Base-by-base conservation (phyloP, 1,284 basidiomycete species). In the Rhodotorula sp. region DNA sequence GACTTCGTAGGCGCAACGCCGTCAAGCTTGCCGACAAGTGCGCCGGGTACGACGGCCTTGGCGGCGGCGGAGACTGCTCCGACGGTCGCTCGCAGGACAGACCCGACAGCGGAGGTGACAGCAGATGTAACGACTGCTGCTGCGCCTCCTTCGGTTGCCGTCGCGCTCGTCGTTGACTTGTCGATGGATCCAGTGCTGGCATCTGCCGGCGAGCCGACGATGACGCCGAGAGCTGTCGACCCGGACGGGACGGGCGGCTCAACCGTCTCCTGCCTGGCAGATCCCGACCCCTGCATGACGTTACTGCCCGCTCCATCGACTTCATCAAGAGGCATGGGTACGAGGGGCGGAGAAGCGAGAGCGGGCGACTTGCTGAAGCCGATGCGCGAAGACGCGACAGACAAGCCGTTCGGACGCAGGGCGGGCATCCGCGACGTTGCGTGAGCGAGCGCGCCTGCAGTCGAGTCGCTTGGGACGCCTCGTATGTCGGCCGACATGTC, bases 271-370 rank as follows among this genome's bases (percentile, higher is more conserved):
- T 29, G 47, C 17, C 34, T 34, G 19, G 24, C 17, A 32, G n/a
- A 20, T 20, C 29, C 52, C 19, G 10, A 10, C 8, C 47, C 51
- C 11, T 2, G 4, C 63, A 29, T 59, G 30, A 46, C 29, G 29
- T 19, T 49, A 7, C 47, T 39, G 13, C 30, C 30, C 27, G 1
- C 30, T 27, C 19, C 32, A 5, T 36, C 34, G 8, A 11, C 27
- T 5, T 13, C 30, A 17, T 47, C 10, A 8, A 58, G 27, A 15
- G 64, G 44, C n/a, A 65, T 47, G 4, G 64, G 64, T 4, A 65
- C 64, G 30, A 65, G 57, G 8, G 64, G 64, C 36, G 64, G 64
- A 39, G 64, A 65, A 9, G 49, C 51, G n/a, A 46, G 24, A 27
- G 48, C 55, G 15, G 53, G 57, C 29, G 46, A 8, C 27, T 44